These are phyloP conservation scores for Candida caryicola DNA, from an alignment of 805 yeast genomes.

Conservation along the genomic window DNA sequence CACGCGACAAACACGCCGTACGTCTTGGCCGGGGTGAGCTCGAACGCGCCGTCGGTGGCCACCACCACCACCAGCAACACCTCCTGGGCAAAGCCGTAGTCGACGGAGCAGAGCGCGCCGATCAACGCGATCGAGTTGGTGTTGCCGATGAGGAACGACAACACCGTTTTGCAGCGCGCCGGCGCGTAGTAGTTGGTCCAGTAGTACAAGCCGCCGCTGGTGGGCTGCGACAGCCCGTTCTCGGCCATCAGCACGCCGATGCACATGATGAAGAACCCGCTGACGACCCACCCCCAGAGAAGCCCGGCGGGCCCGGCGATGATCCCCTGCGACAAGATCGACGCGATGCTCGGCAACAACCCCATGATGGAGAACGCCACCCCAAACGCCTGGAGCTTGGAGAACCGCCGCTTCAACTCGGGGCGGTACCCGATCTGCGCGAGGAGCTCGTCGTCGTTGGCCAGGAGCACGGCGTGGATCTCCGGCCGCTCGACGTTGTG, in stretches of 20 bases:
- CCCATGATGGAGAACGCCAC: constrained; percentile 37
- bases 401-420: constrained; percentile 28
- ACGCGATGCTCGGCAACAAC: constrained; percentile 29
- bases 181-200: constrained; percentile 37
- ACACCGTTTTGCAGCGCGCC: constrained; percentile 17
- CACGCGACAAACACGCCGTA: constrained; percentile 33
- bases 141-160: constrained; percentile 27
- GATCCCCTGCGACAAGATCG: constrained; percentile 22
- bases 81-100: constrained; percentile 31
- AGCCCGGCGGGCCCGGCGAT: constrained; percentile 31
- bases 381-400: constrained; percentile 32
- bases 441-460: constrained; percentile 24
- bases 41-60: constrained; percentile 28
- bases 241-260: constrained; percentile 30
- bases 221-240: constrained; percentile 25
- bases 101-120: constrained; percentile 30
- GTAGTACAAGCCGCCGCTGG: constrained; percentile 34
- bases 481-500: constrained; percentile 28
- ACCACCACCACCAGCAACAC: constrained; percentile 26
- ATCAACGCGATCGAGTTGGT: constrained; percentile 29
- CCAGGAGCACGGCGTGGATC: constrained; percentile 20
- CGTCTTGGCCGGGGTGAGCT: constrained; percentile 23
- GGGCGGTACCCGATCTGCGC: constrained; percentile 36
- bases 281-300: constrained; percentile 31
- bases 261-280: constrained; percentile 23